phyloP scores from a whole-genome alignment of 495 filamentous ascomycete species.

The Xylaria castorea region DNA sequence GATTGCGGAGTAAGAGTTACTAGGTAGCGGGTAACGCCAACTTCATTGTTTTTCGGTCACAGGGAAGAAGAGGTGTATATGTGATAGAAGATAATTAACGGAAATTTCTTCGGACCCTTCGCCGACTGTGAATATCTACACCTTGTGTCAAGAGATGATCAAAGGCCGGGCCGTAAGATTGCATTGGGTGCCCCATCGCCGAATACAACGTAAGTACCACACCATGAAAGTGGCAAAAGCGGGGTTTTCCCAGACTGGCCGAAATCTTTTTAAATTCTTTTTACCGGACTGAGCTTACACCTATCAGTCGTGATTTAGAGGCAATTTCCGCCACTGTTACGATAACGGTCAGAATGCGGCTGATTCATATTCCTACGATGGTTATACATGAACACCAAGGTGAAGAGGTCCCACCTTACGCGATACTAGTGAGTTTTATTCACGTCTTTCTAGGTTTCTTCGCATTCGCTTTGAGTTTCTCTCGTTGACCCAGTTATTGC shows the following conservation, averaged over 20 bases:
- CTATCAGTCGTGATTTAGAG: not conserved
- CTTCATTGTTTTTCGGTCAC: not conserved
- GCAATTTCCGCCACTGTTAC: no score
- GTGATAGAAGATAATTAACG: not conserved
- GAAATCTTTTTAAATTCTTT: not conserved
- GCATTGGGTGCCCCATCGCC: not conserved
- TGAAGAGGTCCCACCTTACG: slow-evolving; percentile 19
- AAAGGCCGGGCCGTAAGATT: not conserved
- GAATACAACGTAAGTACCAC: not conserved
- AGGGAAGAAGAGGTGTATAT: not conserved
- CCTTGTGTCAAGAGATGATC: not conserved
- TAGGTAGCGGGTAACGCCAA: not conserved
- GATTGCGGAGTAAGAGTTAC: not conserved
- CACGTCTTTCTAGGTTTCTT: not conserved
- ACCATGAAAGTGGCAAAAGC: not conserved
- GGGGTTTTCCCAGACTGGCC: not conserved
- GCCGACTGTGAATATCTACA: not conserved
- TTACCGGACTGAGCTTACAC: not conserved
- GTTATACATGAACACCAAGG: slow-evolving; percentile 21
- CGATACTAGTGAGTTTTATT: slow-evolving; percentile 18
- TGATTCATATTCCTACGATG: slow-evolving; percentile 23
- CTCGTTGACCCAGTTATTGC: not conserved
- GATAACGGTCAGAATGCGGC: slow-evolving; percentile 10
- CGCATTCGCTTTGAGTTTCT: not conserved
- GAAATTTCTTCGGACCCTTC: not conserved